A percentile compares a stretch with the other conserved stretches of the same genome.
Evolutionary conservation across 75 land plant genomes (phyloP).

Genomic region (Sequoiadendron giganteum): DNA sequence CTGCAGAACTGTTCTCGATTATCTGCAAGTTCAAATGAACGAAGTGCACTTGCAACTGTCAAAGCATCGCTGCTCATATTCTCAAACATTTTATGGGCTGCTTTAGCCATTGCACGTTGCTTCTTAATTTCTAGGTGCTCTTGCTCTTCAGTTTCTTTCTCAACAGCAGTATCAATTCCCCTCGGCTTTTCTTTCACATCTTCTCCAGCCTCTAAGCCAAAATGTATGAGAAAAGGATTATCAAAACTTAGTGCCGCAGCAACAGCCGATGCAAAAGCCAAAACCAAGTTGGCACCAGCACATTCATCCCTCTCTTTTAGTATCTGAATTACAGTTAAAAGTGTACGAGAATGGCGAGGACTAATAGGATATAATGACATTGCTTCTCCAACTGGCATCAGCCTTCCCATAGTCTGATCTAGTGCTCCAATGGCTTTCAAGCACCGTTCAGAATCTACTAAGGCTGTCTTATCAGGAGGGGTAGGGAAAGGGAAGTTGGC

Average conservation of each 20-base stretch:
- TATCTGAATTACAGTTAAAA: slow-evolving; percentile 76
- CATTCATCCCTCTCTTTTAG: slow-evolving; percentile 28
- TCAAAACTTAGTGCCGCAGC: slow-evolving; percentile 89
- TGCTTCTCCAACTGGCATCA: slow-evolving; percentile 73
- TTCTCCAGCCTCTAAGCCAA: slow-evolving; percentile 27
- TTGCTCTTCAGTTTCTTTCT: slow-evolving; percentile 9
- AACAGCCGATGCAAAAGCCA: slow-evolving; percentile 79
- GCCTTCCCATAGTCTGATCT: slow-evolving; percentile 47
- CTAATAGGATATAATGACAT: slow-evolving; percentile 94
- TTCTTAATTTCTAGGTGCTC: slow-evolving; percentile 46
- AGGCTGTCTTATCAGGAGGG: slow-evolving; percentile 59
- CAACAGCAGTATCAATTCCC: not conserved
- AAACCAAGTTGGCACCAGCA: slow-evolving; percentile 45
- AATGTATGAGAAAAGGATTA: slow-evolving; percentile 67
- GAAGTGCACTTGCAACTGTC: slow-evolving; percentile 75
- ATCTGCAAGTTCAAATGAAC: slow-evolving; percentile 69
- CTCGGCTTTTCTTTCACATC: slow-evolving; percentile 17
- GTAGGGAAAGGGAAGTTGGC: slow-evolving; percentile 94
- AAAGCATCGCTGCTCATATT: slow-evolving; percentile 85
- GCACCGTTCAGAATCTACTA: slow-evolving; percentile 80
- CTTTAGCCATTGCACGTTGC: slow-evolving; percentile 43
- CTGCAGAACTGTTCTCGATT: slow-evolving; percentile 71
- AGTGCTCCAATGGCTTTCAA: slow-evolving; percentile 81
- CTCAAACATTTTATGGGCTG: slow-evolving; percentile 52
- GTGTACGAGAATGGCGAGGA: slow-evolving; percentile 97